Conservation (phyloP, 2,329 filamentous ascomycete genomes). For the Rhynchosporium graminicola region DNA sequence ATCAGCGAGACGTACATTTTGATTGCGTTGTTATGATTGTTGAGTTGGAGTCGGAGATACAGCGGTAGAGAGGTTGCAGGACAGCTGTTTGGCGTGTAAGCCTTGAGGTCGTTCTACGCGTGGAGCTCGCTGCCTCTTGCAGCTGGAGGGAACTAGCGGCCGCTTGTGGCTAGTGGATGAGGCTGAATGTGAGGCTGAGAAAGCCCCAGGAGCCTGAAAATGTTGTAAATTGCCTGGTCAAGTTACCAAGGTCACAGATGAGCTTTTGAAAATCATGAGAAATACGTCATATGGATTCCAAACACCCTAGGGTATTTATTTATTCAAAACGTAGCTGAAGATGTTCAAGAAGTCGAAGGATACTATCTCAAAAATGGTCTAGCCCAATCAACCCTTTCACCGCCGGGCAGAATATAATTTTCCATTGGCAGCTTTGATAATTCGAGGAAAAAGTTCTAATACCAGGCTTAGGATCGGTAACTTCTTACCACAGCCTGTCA, state of each 20-base stretch:
- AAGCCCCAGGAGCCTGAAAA: neutral
- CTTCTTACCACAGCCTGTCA: neutral
- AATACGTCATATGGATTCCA: no score
- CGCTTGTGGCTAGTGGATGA: neutral
- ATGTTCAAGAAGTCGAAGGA: no score
- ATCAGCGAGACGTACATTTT: constrained; percentile 32
- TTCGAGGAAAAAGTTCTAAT: no score
- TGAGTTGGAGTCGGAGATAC: neutral
- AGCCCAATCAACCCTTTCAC: constrained; percentile 15
- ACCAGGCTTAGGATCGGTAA: no score
- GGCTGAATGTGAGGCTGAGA: neutral
- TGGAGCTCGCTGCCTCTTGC: constrained; percentile 39
- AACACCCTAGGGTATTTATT: no score
- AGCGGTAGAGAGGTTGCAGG: neutral
- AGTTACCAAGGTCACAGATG: neutral
- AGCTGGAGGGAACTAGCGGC: constrained; percentile 1
- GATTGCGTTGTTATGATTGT: constrained; percentile 30
- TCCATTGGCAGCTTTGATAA: neutral
- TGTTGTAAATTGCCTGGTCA: neutral
- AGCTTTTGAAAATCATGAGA: no score
- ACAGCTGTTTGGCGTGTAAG: neutral
- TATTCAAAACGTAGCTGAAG: no score
- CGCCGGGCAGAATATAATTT: constrained; percentile 26
- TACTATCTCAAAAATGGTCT: no score
- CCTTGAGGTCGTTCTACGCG: constrained; percentile 31